Evolutionary conservation across 257 asterid genomes (phyloP), one percentile per base, ranked within the genome.

Genomic region (Sherardia arvensis): DNA sequence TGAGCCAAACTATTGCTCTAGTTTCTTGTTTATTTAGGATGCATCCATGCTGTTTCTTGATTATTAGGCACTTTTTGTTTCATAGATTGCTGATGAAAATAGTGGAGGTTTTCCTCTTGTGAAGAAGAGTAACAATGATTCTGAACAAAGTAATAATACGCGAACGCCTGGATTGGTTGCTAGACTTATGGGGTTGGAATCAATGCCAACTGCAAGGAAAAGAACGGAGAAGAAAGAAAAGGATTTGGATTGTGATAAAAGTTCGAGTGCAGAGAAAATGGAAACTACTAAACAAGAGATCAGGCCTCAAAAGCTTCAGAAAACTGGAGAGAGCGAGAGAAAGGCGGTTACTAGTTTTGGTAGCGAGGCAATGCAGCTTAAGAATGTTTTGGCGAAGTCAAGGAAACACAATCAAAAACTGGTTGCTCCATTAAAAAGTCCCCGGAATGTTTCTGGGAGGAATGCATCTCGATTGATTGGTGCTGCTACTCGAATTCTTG

Each of bases 131-230:
- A 43, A 43, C 51, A 66, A 74, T 71, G 83, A 73, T 62, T 15
- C 53, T 58, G 91, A 73, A 48, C 77, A 69, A 59, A 81, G 73
- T 55, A 76, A 70, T 10, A 91, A 84, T 53, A 80, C 66, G 75
- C 81, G 90, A 64, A 73, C 80, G 1, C 99, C 99, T 5, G 79
- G 94, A 11, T 72, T 90, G 83, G 88, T 93, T 67, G 99, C 97
- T 36, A 77, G 95, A 81, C 97, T 93, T 68, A 93, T 93, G 99
- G 99, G 97, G 5, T 73, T 93, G 76, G 99, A 93, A 14, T 84
- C 94, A 23, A 81, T 93, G 86, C 99, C 99, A 0, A 71, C 85
- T 17, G 66, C 62, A 28, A 84, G 79, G 10, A 54, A 73, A n/a
- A 84, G 77, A 27, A 83, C 77, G 58, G 54, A 79, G 12, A 87